Conservation (phyloP, 768 basidiomycete genomes). For the Megacollybia marginata region DNA sequence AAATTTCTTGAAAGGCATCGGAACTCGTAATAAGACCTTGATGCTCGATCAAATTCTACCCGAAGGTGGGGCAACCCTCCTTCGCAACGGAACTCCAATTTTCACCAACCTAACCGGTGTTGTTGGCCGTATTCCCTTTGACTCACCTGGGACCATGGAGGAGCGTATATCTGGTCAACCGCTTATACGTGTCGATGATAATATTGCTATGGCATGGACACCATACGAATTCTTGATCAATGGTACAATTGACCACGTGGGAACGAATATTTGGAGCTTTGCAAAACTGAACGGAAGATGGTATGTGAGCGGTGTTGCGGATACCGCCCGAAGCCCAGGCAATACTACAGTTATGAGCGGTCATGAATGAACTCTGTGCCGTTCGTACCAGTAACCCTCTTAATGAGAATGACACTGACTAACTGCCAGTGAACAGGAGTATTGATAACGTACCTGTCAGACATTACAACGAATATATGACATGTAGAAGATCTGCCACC, state of each 20-base stretch:
- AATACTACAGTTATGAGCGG: too few species aligned
- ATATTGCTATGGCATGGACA: conserved; percentile 13
- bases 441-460: too few species aligned
- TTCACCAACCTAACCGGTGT: conserved; percentile 6
- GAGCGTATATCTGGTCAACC: conserved; percentile 6
- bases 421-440: too few species aligned
- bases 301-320: conserved; percentile 8
- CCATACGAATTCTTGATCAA: conserved; percentile 11
- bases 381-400: too few species aligned
- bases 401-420: too few species aligned
- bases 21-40: conserved; percentile 2
- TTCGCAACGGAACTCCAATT: conserved; percentile 8
- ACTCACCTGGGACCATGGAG: conserved; percentile 5
- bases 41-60: conserved; percentile 9
- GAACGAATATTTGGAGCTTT: conserved; percentile 10
- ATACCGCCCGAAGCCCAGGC: conserved; percentile 1
- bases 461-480: too few species aligned
- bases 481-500: too few species aligned
- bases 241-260: conserved; percentile 6
- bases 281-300: conserved; percentile 8
- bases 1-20: conserved; percentile 7
- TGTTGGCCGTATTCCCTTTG: conserved; percentile 10
- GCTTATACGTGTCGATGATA: conserved; percentile 3
- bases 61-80: conserved; percentile 7
- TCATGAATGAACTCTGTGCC: too few species aligned